Conservation (phyloP, 768 basidiomycete genomes). For the Calocera cornea region DNA sequence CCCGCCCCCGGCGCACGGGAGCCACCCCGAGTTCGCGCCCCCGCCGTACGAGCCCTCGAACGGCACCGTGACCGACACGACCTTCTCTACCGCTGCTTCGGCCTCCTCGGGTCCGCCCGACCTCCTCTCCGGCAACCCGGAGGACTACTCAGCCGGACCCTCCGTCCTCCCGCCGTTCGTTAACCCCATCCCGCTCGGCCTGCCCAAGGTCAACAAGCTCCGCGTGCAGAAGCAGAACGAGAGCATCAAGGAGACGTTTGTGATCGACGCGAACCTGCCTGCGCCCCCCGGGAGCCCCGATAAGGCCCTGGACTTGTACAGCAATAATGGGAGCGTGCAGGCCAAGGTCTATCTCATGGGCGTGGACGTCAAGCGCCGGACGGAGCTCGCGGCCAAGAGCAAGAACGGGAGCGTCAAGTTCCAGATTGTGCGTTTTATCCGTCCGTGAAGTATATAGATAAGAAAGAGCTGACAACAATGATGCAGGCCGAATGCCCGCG, state of each 20-base stretch:
- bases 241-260: not conserved
- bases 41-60: slow-evolving; percentile 2
- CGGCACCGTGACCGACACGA: not conserved
- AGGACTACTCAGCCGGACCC: not conserved
- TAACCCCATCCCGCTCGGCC: not conserved
- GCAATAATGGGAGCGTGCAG: not conserved
- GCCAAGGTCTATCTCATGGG: not conserved
- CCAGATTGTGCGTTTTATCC: not conserved
- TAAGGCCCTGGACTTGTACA: not conserved
- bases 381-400: not conserved
- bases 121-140: not conserved
- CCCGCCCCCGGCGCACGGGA: too few species aligned
- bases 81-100: not conserved
- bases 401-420: not conserved
- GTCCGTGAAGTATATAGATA: not conserved
- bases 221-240: not conserved
- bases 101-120: not conserved
- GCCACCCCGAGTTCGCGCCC: not conserved
- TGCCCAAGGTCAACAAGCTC: not conserved
- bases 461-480: not conserved
- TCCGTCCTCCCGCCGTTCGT: not conserved
- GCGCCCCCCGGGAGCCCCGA: not conserved
- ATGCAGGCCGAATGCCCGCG: not conserved
- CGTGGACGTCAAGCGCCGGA: not conserved
- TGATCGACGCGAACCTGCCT: not conserved